Percentiles rank a stretch among this genome's conserved stretches.
These are phyloP conservation scores for Agarophyton chilense DNA, from an alignment of 23 red algal species.

Conservation along the genomic window DNA sequence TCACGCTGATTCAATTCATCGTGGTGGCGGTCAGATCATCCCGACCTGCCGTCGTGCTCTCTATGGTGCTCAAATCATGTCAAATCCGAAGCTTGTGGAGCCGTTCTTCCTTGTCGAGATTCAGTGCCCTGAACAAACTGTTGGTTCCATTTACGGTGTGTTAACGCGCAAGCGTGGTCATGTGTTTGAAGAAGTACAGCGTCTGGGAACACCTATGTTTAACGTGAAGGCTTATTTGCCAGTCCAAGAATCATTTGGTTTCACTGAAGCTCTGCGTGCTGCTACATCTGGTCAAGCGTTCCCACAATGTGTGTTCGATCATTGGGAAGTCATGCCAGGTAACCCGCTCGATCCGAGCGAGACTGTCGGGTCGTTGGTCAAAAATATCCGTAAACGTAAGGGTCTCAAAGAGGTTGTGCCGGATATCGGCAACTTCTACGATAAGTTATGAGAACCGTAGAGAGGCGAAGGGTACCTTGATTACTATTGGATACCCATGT, in stretches of 20 bases:
- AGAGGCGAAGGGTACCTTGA: not conserved
- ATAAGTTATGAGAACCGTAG: conserved; percentile 76
- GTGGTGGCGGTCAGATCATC: conserved; percentile 99
- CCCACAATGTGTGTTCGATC: conserved; percentile 98
- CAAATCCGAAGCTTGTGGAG: conserved; percentile 87
- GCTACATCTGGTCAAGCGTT: conserved; percentile 98
- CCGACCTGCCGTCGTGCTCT: conserved; percentile 89
- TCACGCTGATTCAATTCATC: conserved; percentile 99
- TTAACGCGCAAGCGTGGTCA: conserved; percentile 95
- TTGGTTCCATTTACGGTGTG: conserved; percentile 97
- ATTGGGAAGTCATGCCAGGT: conserved; percentile 89
- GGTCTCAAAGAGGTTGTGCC: conserved; percentile 92
- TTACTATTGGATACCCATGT: not conserved
- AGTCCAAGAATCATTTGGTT: conserved; percentile 97
- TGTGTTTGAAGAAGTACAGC: conserved; percentile 96
- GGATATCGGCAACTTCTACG: conserved; percentile 94
- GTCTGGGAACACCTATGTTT: conserved; percentile 96
- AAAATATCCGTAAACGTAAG: conserved; percentile 86
- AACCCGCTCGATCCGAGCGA: conserved; percentile 84
- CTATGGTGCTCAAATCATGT: conserved; percentile 92
- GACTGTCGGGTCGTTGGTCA: conserved; percentile 76
- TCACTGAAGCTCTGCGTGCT: conserved; percentile 95
- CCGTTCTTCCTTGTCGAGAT: conserved; percentile 98
- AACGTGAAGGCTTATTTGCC: conserved; percentile 99
- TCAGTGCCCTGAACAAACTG: conserved; percentile 87